Evolutionary conservation across 2,329 filamentous ascomycete species (phyloP).

Genomic region (Nigrograna mackinnonii): DNA sequence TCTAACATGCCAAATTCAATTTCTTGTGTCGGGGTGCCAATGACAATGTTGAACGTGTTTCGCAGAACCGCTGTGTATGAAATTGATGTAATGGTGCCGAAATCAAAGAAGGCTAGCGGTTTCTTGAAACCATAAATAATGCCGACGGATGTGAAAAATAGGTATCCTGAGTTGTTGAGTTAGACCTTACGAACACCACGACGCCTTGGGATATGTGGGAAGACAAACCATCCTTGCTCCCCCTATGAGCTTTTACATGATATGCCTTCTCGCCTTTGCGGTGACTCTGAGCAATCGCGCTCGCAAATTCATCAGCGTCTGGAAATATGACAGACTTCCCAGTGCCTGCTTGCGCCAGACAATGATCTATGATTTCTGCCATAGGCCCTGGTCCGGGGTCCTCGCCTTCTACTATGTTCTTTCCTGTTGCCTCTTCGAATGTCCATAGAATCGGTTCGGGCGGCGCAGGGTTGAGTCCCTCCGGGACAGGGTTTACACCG

Average conservation of each 20-base stretch:
- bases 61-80: constrained; percentile 68
- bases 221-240: constrained; percentile 64
- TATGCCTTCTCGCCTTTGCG: constrained; percentile 66
- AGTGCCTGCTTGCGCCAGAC: constrained; percentile 45
- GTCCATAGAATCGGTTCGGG: constrained; percentile 65
- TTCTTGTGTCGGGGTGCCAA: constrained; percentile 57
- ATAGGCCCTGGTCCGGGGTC: constrained; percentile 47
- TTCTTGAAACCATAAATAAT: constrained; percentile 70
- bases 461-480: constrained; percentile 39
- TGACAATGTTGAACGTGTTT: constrained; percentile 68
- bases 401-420: constrained; percentile 47
- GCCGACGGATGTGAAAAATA: constrained; percentile 65
- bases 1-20: constrained; percentile 69
- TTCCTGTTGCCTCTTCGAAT: constrained; percentile 56
- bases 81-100: constrained; percentile 61
- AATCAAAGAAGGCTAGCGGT: constrained; percentile 65
- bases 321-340: constrained; percentile 57
- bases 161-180: constrained; percentile 51
- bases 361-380: constrained; percentile 47
- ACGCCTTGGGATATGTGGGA: neutral
- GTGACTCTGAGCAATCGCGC: constrained; percentile 62
- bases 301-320: constrained; percentile 61
- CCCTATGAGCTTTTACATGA: constrained; percentile 66
- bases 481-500: constrained; percentile 49
- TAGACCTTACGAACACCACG: neutral